Evolutionary conservation across 305 asterid species (phyloP), one percentile per base, ranked within the genome.

Genomic region (Euphrasia arctica): DNA sequence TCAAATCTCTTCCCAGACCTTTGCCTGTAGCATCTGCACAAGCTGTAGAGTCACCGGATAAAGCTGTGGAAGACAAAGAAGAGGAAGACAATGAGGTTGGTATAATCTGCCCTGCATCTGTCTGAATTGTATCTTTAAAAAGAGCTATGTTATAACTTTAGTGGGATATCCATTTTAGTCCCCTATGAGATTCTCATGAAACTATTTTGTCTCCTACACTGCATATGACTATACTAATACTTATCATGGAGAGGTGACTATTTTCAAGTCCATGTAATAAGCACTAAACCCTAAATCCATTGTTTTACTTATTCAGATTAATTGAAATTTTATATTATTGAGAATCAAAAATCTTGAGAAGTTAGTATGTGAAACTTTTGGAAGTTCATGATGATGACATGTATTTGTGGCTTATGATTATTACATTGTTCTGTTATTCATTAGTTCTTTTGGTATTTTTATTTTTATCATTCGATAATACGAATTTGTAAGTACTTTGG

Each of bases 1-100:
- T 67, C 54, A 84, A 75, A 79, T 75, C 93, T 74, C 96, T 89
- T 81, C 97, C 98, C 32, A 88, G 80, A 72, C 98, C 98, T 49
- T 77, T 82, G 76, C 85, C 96, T 11, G 73, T 79, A 66, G 80
- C 89, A 64, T 79, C 87, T 66, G 75, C 79, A 55, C 79, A 73
- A 77, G 80, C 74, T 65, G 72, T 60, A 25, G 72, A 77, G 62
- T 83, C 82, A 13, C 76, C 87, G 43, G 79, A 65, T 54, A 81
- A 76, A 70, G 77, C 63, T 70, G 85, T 73, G 54, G 80, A 68
- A 28, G 72, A 61, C 62, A 79, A 75, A 61, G 88, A 79, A 73
- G 95, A 79, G 74, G 86, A 75, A 66, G 86, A 75, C 63, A 80
- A 77, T 48, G 89, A 89, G 96, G 98, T 91, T 54, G 36, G 59